A percentile compares a stretch with the other conserved stretches of the same genome.
These are phyloP conservation scores for Trametes hirsuta DNA, from an alignment of 1,284 basidiomycete genomes.

Conservation along the genomic window DNA sequence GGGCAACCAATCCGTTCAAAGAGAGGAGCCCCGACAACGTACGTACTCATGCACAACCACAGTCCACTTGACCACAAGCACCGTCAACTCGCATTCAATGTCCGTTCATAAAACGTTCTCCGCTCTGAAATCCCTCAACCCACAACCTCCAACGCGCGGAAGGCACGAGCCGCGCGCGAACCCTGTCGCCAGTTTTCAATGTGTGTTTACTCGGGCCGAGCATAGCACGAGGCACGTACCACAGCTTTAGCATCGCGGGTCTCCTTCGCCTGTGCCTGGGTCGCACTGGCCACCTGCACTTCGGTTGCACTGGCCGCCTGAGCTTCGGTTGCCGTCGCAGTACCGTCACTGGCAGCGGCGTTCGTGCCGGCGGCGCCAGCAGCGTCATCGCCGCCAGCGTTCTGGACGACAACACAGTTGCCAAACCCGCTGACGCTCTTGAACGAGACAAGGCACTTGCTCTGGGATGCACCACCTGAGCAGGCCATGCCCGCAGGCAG, in stretches of 20 bases:
- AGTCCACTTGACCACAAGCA: background rate
- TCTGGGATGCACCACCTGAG: conserved; percentile 46
- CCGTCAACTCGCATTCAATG: background rate
- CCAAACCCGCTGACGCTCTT: conserved; percentile 50
- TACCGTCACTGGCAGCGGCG: too few species aligned
- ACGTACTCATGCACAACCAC: conserved; percentile 11
- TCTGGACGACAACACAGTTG: conserved; percentile 50
- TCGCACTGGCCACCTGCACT: background rate
- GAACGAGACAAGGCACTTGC: conserved; percentile 53
- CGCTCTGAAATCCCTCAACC: background rate
- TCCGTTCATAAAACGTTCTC: background rate
- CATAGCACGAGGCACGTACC: background rate
- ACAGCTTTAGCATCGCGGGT: conserved; percentile 1
- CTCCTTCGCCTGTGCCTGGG: background rate
- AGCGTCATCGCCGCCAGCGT: conserved; percentile 12
- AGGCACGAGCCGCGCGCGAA: conserved; percentile 23
- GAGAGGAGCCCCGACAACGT: conserved; percentile 2
- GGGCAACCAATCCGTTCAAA: background rate
- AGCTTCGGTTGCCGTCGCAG: background rate
- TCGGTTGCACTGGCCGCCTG: background rate
- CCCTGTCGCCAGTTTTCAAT: conserved; percentile 11
- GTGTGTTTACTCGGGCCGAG: background rate
- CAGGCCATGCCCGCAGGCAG: conserved; percentile 53
- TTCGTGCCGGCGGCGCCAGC: background rate
- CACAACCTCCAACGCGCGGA: conserved; percentile 6